Percentiles rank a stretch among this genome's conserved stretches.
Conservation (phyloP, 2,329 filamentous ascomycete species). For the Helicocarpus griseus region DNA sequence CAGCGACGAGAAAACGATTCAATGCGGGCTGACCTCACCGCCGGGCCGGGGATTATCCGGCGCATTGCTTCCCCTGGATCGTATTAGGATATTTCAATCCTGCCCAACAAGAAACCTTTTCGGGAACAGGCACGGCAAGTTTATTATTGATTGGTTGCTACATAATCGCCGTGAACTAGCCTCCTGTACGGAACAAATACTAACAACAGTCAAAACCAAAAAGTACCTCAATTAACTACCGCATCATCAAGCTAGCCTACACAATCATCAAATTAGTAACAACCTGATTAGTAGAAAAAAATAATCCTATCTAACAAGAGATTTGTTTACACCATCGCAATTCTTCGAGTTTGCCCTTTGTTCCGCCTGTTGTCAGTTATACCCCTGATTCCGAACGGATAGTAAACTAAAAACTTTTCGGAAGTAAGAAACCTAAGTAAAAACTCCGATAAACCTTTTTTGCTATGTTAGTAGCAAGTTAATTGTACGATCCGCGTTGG, state of each 20-base stretch:
- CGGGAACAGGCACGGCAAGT: too few relatives aligned
- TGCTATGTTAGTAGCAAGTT: not conserved
- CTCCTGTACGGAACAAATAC: too few relatives aligned
- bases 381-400: not conserved
- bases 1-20: too few relatives aligned
- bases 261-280: not conserved
- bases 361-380: not conserved
- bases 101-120: too few relatives aligned
- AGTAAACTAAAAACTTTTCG: not conserved
- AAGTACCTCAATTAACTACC: not conserved
- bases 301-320: not conserved
- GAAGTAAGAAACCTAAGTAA: not conserved
- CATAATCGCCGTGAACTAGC: too few relatives aligned
- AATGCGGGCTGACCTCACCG: not conserved
- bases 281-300: not conserved
- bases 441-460: not conserved
- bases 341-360: not conserved
- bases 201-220: not conserved
- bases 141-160: too few relatives aligned
- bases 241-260: not conserved
- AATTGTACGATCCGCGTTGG: not conserved
- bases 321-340: not conserved
- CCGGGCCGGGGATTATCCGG: not conserved
- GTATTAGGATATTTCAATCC: too few relatives aligned
- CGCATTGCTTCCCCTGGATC: too few relatives aligned